phyloP scores from a whole-genome alignment of 805 yeast genomes.

The Candida mattraensis region DNA sequence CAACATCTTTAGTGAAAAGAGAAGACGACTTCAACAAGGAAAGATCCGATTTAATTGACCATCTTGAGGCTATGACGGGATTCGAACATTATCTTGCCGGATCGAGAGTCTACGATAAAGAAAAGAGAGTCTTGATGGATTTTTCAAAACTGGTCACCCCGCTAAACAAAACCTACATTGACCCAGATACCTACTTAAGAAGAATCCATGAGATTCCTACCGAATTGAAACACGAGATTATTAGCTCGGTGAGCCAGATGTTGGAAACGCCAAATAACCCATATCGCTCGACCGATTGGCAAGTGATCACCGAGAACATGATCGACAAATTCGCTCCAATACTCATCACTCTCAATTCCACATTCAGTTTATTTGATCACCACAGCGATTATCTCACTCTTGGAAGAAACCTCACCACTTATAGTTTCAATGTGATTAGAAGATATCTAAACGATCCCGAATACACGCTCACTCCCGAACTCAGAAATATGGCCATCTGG shows the following conservation, averaged over 20 bases:
- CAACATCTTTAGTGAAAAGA: too few relatives aligned
- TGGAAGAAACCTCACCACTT: slow-evolving; percentile 38
- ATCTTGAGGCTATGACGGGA: slow-evolving; percentile 33
- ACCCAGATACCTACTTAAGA: slow-evolving; percentile 47
- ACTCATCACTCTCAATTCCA: slow-evolving; percentile 40
- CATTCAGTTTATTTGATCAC: slow-evolving; percentile 27
- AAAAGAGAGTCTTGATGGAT: slow-evolving; percentile 49
- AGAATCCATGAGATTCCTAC: slow-evolving; percentile 38
- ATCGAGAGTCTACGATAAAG: slow-evolving; percentile 45
- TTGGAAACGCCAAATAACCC: slow-evolving; percentile 38
- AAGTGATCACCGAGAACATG: slow-evolving; percentile 46
- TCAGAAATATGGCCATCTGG: slow-evolving; percentile 37
- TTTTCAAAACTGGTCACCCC: slow-evolving; percentile 54
- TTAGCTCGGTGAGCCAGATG: slow-evolving; percentile 34
- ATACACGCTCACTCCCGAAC: slow-evolving; percentile 14
- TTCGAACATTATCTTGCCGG: slow-evolving; percentile 52
- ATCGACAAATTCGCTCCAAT: slow-evolving; percentile 54
- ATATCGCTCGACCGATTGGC: slow-evolving; percentile 53
- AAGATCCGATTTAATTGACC: slow-evolving; percentile 27
- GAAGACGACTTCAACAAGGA: slow-evolving; percentile 12
- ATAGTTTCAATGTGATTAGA: slow-evolving; percentile 45
- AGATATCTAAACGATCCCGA: slow-evolving; percentile 38
- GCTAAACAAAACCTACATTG: slow-evolving; percentile 47
- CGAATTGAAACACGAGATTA: slow-evolving; percentile 36
- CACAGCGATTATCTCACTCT: slow-evolving; percentile 15